Evolutionary conservation across 108 stramenopile species (phyloP), one percentile per base, ranked within the genome.

Genomic region (Fistulifera solaris): DNA sequence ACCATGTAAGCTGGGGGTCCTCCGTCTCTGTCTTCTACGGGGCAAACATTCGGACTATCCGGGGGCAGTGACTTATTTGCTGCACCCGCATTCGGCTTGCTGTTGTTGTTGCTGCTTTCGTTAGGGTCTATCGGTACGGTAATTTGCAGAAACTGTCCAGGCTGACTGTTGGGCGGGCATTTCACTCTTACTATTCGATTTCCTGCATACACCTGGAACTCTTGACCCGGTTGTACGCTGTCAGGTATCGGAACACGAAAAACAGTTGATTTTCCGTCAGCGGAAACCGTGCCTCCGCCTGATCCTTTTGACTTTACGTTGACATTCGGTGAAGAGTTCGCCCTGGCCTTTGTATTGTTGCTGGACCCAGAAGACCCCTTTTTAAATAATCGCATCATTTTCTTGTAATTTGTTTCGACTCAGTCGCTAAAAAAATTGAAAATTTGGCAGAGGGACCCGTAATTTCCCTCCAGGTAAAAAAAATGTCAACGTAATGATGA

Each of bases 181-280:
- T 76, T 66, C 1, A 93, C 85, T 40, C 74, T 62, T 0, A 93
- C 82, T 31, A 81, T 75, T 24, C 75, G 58, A 18, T 45, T 42
- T 27, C 84, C 86, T 23, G 83, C 84, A 48, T 76, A 74, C 18
- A 93, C 90, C 58, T 82, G 80, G 54, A 93, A 93, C 63, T 85
- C 80, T n/a, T 93, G 74, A 15, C 87, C 87, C 0, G 85, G 85
- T 18, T 53, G 54, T 19, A 88, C 83, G 48, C 70, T 74, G 10
- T 71, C 66, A 17, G 86, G 91, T 23, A 93, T 70, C 8, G 41
- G 65, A 4, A 93, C 87, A 12, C 79, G 79, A 52, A 78, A 86
- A 19, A 71, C 72, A 16, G 71, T 61, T 2, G 67, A 68, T 24
- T 55, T 26, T 35, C 31, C 31, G 31, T 35, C 31, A 3, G 31